phyloP scores from a whole-genome alignment of 371 early-diverging fungal genomes.

The Blakeslea trispora region DNA sequence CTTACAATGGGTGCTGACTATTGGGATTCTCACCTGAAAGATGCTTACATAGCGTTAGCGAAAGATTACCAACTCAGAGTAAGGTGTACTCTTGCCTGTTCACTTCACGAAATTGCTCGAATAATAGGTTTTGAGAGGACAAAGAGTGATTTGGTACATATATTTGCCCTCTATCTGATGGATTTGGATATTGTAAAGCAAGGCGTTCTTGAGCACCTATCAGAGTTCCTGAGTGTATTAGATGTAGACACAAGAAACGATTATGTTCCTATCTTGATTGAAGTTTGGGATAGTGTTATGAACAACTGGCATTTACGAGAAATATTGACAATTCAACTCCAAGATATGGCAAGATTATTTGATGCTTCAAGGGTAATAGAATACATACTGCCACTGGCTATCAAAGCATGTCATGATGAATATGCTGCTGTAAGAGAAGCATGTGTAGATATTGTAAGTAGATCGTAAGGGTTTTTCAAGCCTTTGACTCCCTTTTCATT shows the following conservation, averaged over 20 bases:
- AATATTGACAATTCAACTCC: conserved; percentile 41
- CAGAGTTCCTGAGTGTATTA: conserved; percentile 47
- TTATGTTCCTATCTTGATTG: conserved; percentile 42
- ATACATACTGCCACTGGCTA: conserved; percentile 44
- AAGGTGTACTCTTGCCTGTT: conserved; percentile 50
- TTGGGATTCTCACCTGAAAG: conserved; percentile 44
- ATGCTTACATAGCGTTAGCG: conserved; percentile 37
- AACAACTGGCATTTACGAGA: conserved; percentile 53
- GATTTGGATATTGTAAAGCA: conserved; percentile 57
- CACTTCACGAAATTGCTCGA: conserved; percentile 52
- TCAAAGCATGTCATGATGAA: conserved; percentile 49
- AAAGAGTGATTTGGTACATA: conserved; percentile 51
- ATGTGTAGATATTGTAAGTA: conserved; percentile 45
- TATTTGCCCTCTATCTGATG: conserved; percentile 52
- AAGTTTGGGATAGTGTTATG: conserved; percentile 52
- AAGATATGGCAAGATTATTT: conserved; percentile 37
- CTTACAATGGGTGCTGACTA: conserved; percentile 49
- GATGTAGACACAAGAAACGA: conserved; percentile 40
- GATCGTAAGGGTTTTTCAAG: too few relatives aligned
- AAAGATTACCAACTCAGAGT: conserved; percentile 50
- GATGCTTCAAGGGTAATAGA: conserved; percentile 40
- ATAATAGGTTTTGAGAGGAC: conserved; percentile 55
- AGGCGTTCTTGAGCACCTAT: conserved; percentile 50
- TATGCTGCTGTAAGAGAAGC: conserved; percentile 52
- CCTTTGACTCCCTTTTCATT: too few relatives aligned